Evolutionary conservation across 2,329 filamentous ascomycete species (phyloP).

Genomic region (Eutypella sp.): DNA sequence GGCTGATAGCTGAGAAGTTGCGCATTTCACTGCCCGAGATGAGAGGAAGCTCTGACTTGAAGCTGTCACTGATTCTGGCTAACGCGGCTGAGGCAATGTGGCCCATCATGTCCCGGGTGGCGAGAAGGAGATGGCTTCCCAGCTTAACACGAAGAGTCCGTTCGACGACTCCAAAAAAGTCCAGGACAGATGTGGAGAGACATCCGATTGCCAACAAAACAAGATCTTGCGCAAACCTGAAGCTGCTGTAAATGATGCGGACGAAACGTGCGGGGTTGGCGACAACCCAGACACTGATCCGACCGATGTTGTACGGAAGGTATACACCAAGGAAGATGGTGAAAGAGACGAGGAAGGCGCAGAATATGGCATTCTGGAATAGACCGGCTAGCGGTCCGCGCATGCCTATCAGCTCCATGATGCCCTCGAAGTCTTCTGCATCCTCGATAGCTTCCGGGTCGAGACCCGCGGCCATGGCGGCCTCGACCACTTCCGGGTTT

Average conservation of each 20-base stretch:
- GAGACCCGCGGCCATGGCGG: slow-evolving; percentile 61
- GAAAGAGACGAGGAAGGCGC: slow-evolving; percentile 80
- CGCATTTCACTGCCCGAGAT: slow-evolving; percentile 59
- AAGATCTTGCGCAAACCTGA: slow-evolving; percentile 76
- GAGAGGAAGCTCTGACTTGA: slow-evolving; percentile 46
- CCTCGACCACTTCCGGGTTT: slow-evolving; percentile 54
- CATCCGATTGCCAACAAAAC: slow-evolving; percentile 61
- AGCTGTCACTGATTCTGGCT: slow-evolving; percentile 44
- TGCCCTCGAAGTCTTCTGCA: slow-evolving; percentile 90
- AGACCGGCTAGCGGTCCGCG: slow-evolving; percentile 85
- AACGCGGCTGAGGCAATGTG: slow-evolving; percentile 17
- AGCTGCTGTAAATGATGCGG: slow-evolving; percentile 63
- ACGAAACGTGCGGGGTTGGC: slow-evolving; percentile 77
- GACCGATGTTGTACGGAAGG: slow-evolving; percentile 87
- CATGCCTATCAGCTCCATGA: slow-evolving; percentile 95
- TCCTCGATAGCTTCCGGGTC: slow-evolving; percentile 76
- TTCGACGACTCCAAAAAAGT: slow-evolving; percentile 34
- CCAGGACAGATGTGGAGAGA: slow-evolving; percentile 38
- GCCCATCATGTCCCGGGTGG: slow-evolving; percentile 17
- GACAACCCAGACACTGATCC: slow-evolving; percentile 72
- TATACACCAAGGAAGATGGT: slow-evolving; percentile 84
- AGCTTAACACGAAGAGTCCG: slow-evolving; percentile 27
- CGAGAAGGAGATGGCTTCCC: slow-evolving; percentile 19
- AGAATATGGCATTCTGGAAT: slow-evolving; percentile 93
- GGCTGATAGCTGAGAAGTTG: slow-evolving; percentile 71